These are phyloP conservation scores for Fusarium sp. DNA, from an alignment of 2,329 filamentous ascomycete species.

Conservation along the genomic window DNA sequence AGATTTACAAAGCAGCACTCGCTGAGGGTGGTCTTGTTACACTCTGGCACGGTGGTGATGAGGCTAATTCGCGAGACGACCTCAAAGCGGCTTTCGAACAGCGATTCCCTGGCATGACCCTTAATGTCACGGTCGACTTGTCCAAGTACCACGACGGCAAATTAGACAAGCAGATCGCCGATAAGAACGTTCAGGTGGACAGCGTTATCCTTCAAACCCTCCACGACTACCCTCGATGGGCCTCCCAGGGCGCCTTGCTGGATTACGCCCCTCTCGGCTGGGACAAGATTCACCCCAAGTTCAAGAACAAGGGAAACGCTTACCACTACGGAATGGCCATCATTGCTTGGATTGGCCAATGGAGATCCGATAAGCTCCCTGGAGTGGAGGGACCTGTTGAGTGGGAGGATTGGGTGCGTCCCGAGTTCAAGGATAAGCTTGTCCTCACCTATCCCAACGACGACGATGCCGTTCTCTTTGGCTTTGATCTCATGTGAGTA, in stretches of 20 bases:
- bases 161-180: conserved; percentile 60
- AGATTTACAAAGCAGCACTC: conserved; percentile 64
- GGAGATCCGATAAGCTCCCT: conserved; percentile 47
- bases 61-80: conserved; percentile 52
- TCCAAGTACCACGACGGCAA: conserved; percentile 66
- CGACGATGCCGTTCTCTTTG: conserved; percentile 66
- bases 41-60: conserved; percentile 62
- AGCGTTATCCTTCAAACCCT: conserved; percentile 59
- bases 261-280: conserved; percentile 63
- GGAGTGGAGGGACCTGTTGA: conserved; percentile 48
- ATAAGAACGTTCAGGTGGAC: conserved; percentile 55
- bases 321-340: conserved; percentile 57
- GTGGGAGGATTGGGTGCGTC: conserved; percentile 59
- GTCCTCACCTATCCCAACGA: conserved; percentile 69
- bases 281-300: conserved; percentile 55
- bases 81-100: conserved; percentile 59
- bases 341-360: conserved; percentile 50
- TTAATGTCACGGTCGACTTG: conserved; percentile 66
- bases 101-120: conserved; percentile 61
- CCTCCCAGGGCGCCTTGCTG: conserved; percentile 58
- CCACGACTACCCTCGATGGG: conserved; percentile 66
- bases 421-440: conserved; percentile 65
- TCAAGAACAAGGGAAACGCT: conserved; percentile 51
- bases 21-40: conserved; percentile 60
- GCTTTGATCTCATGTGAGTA: conserved; percentile 61